phyloP scores from a whole-genome alignment of 257 asterid genomes.

The Striga asiatica region DNA sequence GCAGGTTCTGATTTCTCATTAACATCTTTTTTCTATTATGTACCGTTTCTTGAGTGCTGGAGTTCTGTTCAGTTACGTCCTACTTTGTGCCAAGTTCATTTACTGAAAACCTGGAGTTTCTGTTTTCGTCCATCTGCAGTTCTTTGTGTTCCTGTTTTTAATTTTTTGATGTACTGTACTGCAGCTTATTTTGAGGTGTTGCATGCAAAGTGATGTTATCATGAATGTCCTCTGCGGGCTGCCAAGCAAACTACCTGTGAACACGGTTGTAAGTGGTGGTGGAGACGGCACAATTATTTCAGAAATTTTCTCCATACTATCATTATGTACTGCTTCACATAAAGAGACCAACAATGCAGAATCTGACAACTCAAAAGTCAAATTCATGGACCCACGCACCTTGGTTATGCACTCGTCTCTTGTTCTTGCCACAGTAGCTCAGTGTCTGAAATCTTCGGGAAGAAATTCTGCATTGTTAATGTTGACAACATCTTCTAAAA shows the following conservation, averaged over 20 bases:
- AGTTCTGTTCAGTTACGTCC: constrained; percentile 6
- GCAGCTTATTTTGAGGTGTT: constrained; percentile 56
- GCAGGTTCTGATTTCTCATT: constrained; percentile 51
- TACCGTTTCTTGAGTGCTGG: no score
- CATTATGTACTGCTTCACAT: constrained; percentile 55
- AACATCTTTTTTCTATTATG: no score
- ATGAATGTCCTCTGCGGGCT: constrained; percentile 75
- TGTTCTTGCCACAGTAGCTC: constrained; percentile 66
- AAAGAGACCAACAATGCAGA: constrained; percentile 58
- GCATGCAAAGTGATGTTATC: constrained; percentile 53
- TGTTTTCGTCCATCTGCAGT: not conserved
- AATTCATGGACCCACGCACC: constrained; percentile 41
- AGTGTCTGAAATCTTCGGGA: constrained; percentile 70
- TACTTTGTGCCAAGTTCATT: constrained; percentile 1
- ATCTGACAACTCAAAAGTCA: constrained; percentile 40
- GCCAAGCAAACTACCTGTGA: constrained; percentile 77
- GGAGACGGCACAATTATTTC: constrained; percentile 93
- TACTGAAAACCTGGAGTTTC: not conserved
- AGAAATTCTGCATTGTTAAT: constrained; percentile 75
- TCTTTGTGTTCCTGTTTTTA: constrained; percentile 1
- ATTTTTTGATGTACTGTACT: constrained; percentile 5
- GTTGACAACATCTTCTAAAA: constrained; percentile 85
- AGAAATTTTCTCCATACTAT: constrained; percentile 68
- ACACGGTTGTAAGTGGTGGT: constrained; percentile 88
- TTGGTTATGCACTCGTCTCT: constrained; percentile 76